Evolutionary conservation across 805 yeast species (phyloP).

Genomic region (Starmera caribaea): DNA sequence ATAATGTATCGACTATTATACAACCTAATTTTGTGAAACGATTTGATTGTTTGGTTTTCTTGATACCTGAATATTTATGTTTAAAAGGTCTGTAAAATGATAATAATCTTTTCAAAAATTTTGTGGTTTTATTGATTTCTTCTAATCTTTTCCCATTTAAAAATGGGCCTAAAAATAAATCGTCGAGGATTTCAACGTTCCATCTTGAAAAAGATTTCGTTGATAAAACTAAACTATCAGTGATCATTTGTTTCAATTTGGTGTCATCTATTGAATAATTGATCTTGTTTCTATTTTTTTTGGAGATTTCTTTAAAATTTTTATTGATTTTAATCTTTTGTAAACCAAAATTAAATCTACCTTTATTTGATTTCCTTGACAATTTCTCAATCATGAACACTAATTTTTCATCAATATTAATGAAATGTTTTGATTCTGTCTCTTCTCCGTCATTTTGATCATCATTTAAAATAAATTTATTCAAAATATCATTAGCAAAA

Average conservation of each 20-base stretch:
- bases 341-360: conserved; percentile 27
- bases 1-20: conserved; percentile 56
- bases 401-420: conserved; percentile 15
- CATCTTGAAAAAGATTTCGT: conserved; percentile 76
- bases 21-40: conserved; percentile 67
- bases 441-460: conserved; percentile 1
- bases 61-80: conserved; percentile 55
- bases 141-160: conserved; percentile 62
- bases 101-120: conserved; percentile 72
- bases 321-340: conserved; percentile 13
- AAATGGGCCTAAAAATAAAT: conserved; percentile 79
- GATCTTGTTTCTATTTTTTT: conserved; percentile 6
- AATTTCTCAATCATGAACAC: conserved; percentile 40
- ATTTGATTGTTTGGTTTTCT: conserved; percentile 39
- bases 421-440: background rate
- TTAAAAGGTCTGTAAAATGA: conserved; percentile 91
- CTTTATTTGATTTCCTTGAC: conserved; percentile 28
- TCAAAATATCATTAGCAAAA: conserved; percentile 22
- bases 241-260: conserved; percentile 55
- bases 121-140: conserved; percentile 69
- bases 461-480: conserved; percentile 1
- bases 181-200: conserved; percentile 75
- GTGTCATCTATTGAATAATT: conserved; percentile 38
- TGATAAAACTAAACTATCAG: conserved; percentile 60
- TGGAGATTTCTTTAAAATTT: conserved; percentile 16